Percentiles rank a stretch among this genome's conserved stretches.
These are phyloP conservation scores for Rhodotorula paludigena DNA, from an alignment of 768 basidiomycete species.

Conservation along the genomic window DNA sequence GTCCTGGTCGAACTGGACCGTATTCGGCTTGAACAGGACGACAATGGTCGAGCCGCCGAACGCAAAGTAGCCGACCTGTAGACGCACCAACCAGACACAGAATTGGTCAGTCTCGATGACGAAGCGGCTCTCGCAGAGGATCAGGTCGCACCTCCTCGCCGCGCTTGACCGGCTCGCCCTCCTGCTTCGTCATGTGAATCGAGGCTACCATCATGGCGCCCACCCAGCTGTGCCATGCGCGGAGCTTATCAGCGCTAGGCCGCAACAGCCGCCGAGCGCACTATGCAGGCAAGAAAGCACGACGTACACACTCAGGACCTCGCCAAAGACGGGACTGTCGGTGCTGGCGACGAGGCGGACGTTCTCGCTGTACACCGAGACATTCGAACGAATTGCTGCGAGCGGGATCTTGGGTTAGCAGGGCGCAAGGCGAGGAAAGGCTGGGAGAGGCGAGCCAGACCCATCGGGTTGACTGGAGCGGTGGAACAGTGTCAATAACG, in stretches of 20 bases:
- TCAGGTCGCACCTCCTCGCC: constrained; percentile 74
- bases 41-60: constrained; percentile 71
- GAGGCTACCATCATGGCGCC: constrained; percentile 85
- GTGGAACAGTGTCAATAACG: background rate
- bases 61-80: constrained; percentile 57
- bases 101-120: no score
- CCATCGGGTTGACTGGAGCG: constrained; percentile 60
- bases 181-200: constrained; percentile 81
- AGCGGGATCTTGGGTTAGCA: no score
- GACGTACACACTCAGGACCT: constrained; percentile 71
- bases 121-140: constrained; percentile 49
- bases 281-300: no score
- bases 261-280: no score
- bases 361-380: constrained; percentile 95
- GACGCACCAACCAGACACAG: no score
- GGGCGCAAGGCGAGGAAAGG: background rate
- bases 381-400: constrained; percentile 66
- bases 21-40: constrained; percentile 76
- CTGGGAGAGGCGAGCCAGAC: background rate
- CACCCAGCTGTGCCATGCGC: constrained; percentile 55
- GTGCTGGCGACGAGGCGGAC: constrained; percentile 87
- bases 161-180: constrained; percentile 71
- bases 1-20: constrained; percentile 86
- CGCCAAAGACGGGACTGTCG: constrained; percentile 79
- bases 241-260: no score